phyloP scores from a whole-genome alignment of 2,329 filamentous ascomycete species.

The Trichophyton simii region DNA sequence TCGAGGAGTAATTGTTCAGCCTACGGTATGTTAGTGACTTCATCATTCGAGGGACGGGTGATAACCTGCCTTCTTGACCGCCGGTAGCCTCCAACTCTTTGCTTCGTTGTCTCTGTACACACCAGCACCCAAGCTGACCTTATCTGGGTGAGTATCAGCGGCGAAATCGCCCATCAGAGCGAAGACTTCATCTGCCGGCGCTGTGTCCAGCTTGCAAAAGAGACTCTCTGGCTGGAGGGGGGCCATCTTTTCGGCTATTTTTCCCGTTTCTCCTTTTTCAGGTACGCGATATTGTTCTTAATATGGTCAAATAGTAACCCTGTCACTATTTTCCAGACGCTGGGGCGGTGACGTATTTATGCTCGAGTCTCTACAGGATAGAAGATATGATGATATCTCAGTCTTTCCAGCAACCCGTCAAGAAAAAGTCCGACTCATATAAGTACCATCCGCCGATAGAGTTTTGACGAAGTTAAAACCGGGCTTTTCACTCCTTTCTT shows the following conservation, averaged over 20 bases:
- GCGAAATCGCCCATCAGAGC: slow-evolving; percentile 18
- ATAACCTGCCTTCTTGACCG: slow-evolving; percentile 22
- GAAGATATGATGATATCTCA: background rate
- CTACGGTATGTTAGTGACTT: slow-evolving; percentile 33
- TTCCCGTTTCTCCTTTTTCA: background rate
- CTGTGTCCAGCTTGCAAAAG: slow-evolving; percentile 12
- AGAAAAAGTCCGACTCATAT: background rate
- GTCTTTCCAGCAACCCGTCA: background rate
- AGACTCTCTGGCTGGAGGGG: slow-evolving; percentile 13
- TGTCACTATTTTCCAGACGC: background rate
- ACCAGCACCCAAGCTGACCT: slow-evolving; percentile 31
- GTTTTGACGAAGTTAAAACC: background rate
- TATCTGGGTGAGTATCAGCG: slow-evolving; percentile 19
- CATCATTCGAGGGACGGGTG: background rate
- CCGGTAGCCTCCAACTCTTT: slow-evolving; percentile 28
- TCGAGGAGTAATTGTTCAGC: slow-evolving; percentile 71
- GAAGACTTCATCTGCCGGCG: slow-evolving; percentile 15
- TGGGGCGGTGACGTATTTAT: background rate
- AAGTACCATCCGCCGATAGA: background rate
- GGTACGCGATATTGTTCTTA: background rate
- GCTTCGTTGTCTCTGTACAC: slow-evolving; percentile 30
- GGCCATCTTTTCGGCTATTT: slow-evolving; percentile 8
- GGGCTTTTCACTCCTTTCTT: background rate
- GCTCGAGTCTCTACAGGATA: background rate
- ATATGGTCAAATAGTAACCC: background rate